Base-by-base conservation (phyloP, 1,139 yeast genomes). In the Tardiomyces digboiensis region DNA sequence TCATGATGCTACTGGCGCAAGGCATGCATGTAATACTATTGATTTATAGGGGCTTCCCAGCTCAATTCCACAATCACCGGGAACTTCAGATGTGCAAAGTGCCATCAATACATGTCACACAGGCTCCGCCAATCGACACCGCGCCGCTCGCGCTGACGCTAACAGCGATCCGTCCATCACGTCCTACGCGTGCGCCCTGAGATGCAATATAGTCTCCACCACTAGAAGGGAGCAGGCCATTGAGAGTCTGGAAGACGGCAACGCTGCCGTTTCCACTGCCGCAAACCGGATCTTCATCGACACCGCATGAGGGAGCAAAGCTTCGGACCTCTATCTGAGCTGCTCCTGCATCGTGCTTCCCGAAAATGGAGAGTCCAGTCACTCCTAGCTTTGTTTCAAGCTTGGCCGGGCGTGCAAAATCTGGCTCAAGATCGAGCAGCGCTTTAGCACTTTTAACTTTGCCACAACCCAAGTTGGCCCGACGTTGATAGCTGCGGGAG, bases 221-320 rank as follows among this genome's bases (percentile, higher is more conserved):
- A n/a, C n/a, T n/a, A 7, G 26, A 12, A 12, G 7, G 19, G 7
- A 26, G 38, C 7, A 14, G 16, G 14, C 45, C 45, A 21, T 2
- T 36, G 26, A 39, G 19, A 3, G 36, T 19, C 2, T 48, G 40
- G 36, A 46, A 44, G 12, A 21, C 41, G 1, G 55, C 54, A 2
- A 52, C 49, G 1, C 53, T 50, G 2, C 52, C 55, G 38, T 52
- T 52, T 7, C 54, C 52, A 26, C 53, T 49, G n/a, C 56, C 56
- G 29, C 55, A 52, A 2, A 52, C 55, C 6, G 56, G 56, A 39
- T 52, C 56, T 26, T 52, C 56, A 29, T 18, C 19, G 10, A 44
- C 46, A 2, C 44, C 44, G 2, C 10, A 39, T 1, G 14, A 26
- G 1, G 51, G 48, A 2, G 48, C 52, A 33, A 50, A 46, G 4